Conservation (phyloP, 2,329 filamentous ascomycete genomes). For the Endothia cerciana region DNA sequence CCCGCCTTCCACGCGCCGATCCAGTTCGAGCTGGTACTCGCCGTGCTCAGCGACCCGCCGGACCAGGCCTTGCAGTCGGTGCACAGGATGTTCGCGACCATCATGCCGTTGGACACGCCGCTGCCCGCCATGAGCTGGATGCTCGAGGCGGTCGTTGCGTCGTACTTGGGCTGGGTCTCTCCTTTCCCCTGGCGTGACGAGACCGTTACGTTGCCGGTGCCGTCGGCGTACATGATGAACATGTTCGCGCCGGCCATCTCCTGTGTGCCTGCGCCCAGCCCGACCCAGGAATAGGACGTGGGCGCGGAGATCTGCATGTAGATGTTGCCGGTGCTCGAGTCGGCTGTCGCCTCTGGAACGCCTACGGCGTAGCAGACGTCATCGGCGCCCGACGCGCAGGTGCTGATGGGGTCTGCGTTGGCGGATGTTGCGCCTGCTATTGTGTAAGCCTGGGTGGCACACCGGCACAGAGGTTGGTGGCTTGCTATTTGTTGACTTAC, state of each 20-base stretch:
- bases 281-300: slow-evolving; percentile 58
- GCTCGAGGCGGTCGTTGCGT: slow-evolving; percentile 44
- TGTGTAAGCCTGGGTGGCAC: not conserved
- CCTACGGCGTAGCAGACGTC: slow-evolving; percentile 60
- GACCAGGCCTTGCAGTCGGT: slow-evolving; percentile 55
- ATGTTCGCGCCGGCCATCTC: slow-evolving; percentile 62
- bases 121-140: slow-evolving; percentile 62
- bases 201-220: slow-evolving; percentile 62
- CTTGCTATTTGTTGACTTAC: slow-evolving; percentile 13
- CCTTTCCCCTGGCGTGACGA: slow-evolving; percentile 57
- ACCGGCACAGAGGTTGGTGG: not conserved
- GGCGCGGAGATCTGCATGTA: slow-evolving; percentile 65
- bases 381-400: slow-evolving; percentile 45
- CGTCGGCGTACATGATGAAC: slow-evolving; percentile 65
- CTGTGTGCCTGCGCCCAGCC: slow-evolving; percentile 56
- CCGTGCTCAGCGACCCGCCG: slow-evolving; percentile 47
- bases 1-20: slow-evolving; percentile 60
- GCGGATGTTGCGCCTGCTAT: slow-evolving; percentile 34
- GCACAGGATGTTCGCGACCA: slow-evolving; percentile 65
- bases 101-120: slow-evolving; percentile 54
- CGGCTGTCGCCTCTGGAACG: slow-evolving; percentile 54
- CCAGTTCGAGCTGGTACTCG: slow-evolving; percentile 48
- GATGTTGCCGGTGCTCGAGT: slow-evolving; percentile 56
- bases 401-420: slow-evolving; percentile 37
- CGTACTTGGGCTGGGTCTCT: slow-evolving; percentile 52